These are phyloP conservation scores for Multifurca ochricompacta DNA, from an alignment of 768 basidiomycete genomes.

Conservation along the genomic window DNA sequence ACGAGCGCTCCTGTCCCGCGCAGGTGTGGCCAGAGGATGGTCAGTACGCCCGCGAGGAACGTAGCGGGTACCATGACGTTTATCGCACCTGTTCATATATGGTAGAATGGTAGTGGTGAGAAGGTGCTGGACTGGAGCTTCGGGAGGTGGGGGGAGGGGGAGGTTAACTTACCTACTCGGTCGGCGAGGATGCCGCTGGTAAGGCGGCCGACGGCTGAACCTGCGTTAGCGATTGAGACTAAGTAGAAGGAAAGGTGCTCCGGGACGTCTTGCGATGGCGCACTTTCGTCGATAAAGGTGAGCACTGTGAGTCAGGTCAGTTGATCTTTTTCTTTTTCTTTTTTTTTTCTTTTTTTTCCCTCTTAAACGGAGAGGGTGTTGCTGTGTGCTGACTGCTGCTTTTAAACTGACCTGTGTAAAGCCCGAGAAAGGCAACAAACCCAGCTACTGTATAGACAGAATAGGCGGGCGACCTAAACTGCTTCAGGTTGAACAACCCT, in stretches of 20 bases:
- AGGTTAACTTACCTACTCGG: conserved; percentile 34
- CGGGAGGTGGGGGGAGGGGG: not conserved
- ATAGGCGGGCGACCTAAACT: conserved; percentile 47
- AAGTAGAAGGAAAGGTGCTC: conserved; percentile 53
- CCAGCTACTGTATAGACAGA: conserved; percentile 50
- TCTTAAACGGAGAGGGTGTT: too few species aligned
- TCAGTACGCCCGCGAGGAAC: conserved; percentile 44
- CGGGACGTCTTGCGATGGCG: conserved; percentile 41
- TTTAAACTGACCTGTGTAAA: conserved; percentile 42
- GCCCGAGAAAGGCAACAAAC: conserved; percentile 52
- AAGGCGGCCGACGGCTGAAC: conserved; percentile 55
- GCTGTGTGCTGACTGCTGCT: too few species aligned
- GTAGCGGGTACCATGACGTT: conserved; percentile 66
- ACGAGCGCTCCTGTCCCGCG: conserved; percentile 38
- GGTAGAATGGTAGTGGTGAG: too few species aligned
- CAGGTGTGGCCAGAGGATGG: conserved; percentile 67
- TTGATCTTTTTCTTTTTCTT: too few species aligned
- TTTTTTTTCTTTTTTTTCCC: too few species aligned
- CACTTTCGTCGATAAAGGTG: conserved; percentile 59
- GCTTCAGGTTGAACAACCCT: conserved; percentile 53
- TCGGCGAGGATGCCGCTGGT: conserved; percentile 48
- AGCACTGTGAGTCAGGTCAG: conserved; percentile 36
- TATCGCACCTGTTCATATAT: conserved; percentile 54
- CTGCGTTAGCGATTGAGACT: conserved; percentile 59
- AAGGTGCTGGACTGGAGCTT: not conserved